These are phyloP conservation scores for Adansonia gregorii DNA, from an alignment of 441 rosid genomes.

Conservation along the genomic window DNA sequence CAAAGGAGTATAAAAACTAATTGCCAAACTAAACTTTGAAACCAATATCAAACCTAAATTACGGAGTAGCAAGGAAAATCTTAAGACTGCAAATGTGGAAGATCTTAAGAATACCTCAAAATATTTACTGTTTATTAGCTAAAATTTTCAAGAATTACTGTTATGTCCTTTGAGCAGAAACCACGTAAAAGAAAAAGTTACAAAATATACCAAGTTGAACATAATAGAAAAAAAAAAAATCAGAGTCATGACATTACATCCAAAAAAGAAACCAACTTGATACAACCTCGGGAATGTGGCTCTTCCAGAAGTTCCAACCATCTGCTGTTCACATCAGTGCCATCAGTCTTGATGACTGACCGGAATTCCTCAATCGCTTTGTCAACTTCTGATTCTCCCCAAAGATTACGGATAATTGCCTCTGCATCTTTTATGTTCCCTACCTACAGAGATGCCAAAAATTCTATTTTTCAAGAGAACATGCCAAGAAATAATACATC, in stretches of 20 bases:
- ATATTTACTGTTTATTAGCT: background rate
- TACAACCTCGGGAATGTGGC: conserved; percentile 85
- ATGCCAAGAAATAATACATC: conserved; percentile 20
- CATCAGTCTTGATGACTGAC: conserved; percentile 55
- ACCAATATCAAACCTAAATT: conserved; percentile 9
- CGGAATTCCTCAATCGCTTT: conserved; percentile 63
- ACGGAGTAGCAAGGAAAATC: background rate
- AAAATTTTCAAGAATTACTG: background rate
- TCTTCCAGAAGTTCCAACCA: conserved; percentile 76
- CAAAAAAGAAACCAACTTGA: conserved; percentile 48
- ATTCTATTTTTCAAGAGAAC: conserved; percentile 25
- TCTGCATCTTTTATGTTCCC: conserved; percentile 66
- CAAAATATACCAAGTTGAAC: background rate
- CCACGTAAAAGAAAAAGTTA: background rate
- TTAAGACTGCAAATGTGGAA: background rate
- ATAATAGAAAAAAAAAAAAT: background rate
- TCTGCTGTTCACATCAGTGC: conserved; percentile 51
- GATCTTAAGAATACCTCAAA: conserved; percentile 6
- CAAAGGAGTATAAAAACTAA: conserved; percentile 20
- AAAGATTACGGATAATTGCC: conserved; percentile 53
- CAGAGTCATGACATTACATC: conserved; percentile 25
- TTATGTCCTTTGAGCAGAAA: conserved; percentile 13
- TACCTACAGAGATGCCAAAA: conserved; percentile 40
- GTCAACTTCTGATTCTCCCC: conserved; percentile 71
- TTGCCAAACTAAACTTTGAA: conserved; percentile 4